Percentiles rank a stretch among this genome's conserved stretches.
These are phyloP conservation scores for Neurospora cerealis DNA, from an alignment of 495 filamentous ascomycete species.

Conservation along the genomic window DNA sequence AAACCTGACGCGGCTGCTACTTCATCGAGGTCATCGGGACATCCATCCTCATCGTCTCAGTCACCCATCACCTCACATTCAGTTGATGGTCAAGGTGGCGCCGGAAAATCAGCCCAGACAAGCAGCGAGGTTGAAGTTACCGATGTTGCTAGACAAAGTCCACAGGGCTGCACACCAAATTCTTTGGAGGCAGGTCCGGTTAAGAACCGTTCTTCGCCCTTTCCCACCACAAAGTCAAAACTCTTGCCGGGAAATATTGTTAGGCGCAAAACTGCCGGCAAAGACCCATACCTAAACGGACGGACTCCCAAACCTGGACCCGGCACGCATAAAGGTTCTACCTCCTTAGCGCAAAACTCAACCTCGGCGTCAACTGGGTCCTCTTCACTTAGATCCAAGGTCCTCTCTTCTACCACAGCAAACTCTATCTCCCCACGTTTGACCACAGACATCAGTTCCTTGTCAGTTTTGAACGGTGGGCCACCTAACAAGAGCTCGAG, in stretches of 20 bases:
- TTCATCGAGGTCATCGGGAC: neutral
- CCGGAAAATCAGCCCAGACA: neutral
- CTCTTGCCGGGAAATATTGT: neutral
- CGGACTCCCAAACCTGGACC: slow-evolving; percentile 5
- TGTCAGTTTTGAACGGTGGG: slow-evolving; percentile 2
- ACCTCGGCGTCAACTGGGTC: neutral
- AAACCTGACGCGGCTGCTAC: neutral
- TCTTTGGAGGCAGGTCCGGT: neutral
- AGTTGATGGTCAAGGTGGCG: neutral
- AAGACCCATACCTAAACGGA: neutral
- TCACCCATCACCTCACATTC: neutral
- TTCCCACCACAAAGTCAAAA: neutral
- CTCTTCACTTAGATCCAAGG: neutral
- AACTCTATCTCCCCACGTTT: neutral
- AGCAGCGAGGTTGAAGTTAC: neutral
- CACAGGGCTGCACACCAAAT: neutral
- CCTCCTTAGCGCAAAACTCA: neutral
- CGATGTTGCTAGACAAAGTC: neutral
- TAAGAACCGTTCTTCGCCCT: neutral
- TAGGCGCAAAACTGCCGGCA: neutral
- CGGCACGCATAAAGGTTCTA: neutral
- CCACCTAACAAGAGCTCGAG: slow-evolving; percentile 9
- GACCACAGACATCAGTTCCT: neutral
- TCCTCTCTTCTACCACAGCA: neutral
- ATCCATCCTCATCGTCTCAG: neutral